Conservation (phyloP, 2,329 filamentous ascomycete genomes). For the Aspergillus sp. region DNA sequence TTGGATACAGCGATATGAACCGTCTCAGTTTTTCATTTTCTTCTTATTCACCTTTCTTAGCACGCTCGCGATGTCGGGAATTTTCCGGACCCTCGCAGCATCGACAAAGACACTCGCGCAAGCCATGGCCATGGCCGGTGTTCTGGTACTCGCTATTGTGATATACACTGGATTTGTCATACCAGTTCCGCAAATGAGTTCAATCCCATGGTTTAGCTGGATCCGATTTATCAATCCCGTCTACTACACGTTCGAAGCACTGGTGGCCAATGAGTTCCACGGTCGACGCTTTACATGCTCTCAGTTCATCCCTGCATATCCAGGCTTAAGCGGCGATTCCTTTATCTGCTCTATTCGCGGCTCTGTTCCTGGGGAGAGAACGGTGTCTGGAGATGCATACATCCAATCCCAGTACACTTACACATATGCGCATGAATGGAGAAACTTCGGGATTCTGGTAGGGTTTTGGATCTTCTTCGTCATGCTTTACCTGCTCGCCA, state of each 20-base stretch:
- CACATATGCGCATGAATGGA: conserved; percentile 51
- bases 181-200: conserved; percentile 46
- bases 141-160: conserved; percentile 49
- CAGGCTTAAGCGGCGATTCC: conserved; percentile 36
- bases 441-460: conserved; percentile 61
- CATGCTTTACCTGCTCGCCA: conserved; percentile 53
- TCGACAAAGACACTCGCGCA: conserved; percentile 54
- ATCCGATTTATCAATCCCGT: conserved; percentile 59
- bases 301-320: conserved; percentile 38
- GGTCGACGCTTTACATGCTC: conserved; percentile 51
- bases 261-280: conserved; percentile 52
- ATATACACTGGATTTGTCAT: conserved; percentile 62
- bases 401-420: conserved; percentile 51
- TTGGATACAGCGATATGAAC: conserved; percentile 23
- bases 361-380: conserved; percentile 45
- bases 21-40: conserved; percentile 53
- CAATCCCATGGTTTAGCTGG: conserved; percentile 57
- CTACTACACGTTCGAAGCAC: conserved; percentile 56
- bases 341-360: conserved; percentile 50
- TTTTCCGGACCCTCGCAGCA: conserved; percentile 54
- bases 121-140: conserved; percentile 50
- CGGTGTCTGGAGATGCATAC: conserved; percentile 55
- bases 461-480: conserved; percentile 59
- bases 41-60: conserved; percentile 53
- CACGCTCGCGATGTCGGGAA: conserved; percentile 50